Evolutionary conservation across 2,329 filamentous ascomycete genomes (phyloP).

Genomic region (Pseudovirgaria hyperparasitica): DNA sequence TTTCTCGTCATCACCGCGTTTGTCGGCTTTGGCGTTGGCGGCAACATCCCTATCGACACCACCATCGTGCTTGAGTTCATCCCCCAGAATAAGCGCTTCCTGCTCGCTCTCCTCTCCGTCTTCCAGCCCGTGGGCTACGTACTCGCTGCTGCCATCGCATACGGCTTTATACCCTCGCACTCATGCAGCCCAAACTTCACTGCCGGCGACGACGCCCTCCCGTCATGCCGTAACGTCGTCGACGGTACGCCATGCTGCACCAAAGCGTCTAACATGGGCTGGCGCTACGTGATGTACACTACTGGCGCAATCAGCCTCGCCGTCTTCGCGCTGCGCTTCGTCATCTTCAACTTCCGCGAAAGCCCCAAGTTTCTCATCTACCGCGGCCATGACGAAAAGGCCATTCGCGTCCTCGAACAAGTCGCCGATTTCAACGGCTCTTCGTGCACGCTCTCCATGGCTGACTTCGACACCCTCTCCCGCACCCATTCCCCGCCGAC

Average conservation of each 20-base stretch:
- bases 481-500: no score
- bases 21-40: conserved; percentile 40
- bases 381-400: conserved; percentile 37
- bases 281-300: conserved; percentile 31
- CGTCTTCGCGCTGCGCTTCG: conserved; percentile 40
- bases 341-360: conserved; percentile 43
- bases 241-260: conserved; percentile 23
- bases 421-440: conserved; percentile 31
- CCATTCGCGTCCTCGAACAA: conserved; percentile 33
- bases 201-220: conserved; percentile 27
- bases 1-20: conserved; percentile 43
- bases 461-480: conserved; percentile 22
- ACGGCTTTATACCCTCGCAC: conserved; percentile 39
- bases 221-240: conserved; percentile 29
- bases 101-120: conserved; percentile 40
- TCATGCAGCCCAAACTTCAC: conserved; percentile 40
- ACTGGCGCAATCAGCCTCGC: conserved; percentile 26
- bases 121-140: conserved; percentile 45
- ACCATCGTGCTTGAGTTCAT: conserved; percentile 45
- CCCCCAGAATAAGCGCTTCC: conserved; percentile 38
- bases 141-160: conserved; percentile 37
- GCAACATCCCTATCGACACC: conserved; percentile 44
- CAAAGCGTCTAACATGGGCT: conserved; percentile 29
- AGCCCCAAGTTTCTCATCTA: conserved; percentile 48
- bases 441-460: conserved; percentile 19